Evolutionary conservation across 257 asterid species (phyloP).

Genomic region (Phtheirospermum japonicum): DNA sequence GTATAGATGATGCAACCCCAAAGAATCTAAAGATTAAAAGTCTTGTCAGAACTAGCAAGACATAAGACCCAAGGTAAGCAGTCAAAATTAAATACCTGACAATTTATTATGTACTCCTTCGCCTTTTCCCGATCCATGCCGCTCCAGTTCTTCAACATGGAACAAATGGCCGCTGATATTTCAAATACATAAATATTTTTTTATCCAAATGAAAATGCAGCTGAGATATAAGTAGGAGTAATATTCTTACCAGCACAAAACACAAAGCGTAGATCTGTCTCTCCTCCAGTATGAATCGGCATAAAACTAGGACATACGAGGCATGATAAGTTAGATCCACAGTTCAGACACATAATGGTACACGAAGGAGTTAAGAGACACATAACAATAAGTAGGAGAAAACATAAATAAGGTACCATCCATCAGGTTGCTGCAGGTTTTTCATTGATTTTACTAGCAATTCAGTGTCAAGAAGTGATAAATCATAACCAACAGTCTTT

Average conservation of each 20-base stretch:
- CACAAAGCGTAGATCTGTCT: constrained; percentile 91
- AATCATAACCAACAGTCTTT: constrained; percentile 77
- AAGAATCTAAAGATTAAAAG: constrained; percentile 10
- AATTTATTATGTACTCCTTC: constrained; percentile 67
- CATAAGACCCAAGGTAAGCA: constrained; percentile 11
- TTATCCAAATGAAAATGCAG: constrained; percentile 22
- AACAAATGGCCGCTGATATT: constrained; percentile 75
- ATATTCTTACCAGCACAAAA: constrained; percentile 78
- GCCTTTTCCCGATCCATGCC: constrained; percentile 88
- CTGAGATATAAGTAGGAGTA: constrained; percentile 13
- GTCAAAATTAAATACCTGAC: constrained; percentile 58
- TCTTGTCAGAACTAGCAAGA: constrained; percentile 1
- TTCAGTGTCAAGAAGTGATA: constrained; percentile 55
- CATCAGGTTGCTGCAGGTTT: constrained; percentile 86
- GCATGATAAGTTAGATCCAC: constrained; percentile 26
- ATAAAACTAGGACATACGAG: constrained; percentile 57
- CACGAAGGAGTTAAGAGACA: neutral
- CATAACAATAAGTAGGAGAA: constrained; percentile 11
- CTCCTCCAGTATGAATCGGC: constrained; percentile 93
- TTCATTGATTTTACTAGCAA: constrained; percentile 71
- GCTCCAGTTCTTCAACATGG: constrained; percentile 77
- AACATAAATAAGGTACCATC: constrained; percentile 51
- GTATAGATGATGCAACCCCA: constrained; percentile 12
- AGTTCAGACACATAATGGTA: constrained; percentile 1
- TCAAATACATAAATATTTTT: constrained; percentile 18